Evolutionary conservation across 1,139 yeast species (phyloP).

Genomic region (Geotrichum aggregatum): DNA sequence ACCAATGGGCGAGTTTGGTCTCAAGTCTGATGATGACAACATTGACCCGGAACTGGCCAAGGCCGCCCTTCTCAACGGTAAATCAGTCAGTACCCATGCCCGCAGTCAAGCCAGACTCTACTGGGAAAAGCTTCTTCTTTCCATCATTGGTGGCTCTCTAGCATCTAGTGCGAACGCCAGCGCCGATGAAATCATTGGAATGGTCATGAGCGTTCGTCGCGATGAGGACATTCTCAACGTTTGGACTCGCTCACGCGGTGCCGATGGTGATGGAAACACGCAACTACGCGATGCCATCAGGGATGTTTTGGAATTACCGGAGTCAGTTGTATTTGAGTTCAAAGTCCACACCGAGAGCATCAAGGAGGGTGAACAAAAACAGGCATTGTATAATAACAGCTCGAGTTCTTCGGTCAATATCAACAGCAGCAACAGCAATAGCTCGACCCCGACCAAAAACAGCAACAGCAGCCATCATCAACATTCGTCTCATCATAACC

Average conservation of each 20-base stretch:
- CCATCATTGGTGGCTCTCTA: constrained; percentile 36
- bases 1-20: constrained; percentile 6
- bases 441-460: neutral
- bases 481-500: neutral
- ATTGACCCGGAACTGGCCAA: constrained; percentile 10
- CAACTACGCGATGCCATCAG: constrained; percentile 29
- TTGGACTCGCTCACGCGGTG: constrained; percentile 34
- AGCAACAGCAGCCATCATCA: neutral
- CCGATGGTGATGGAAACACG: constrained; percentile 24
- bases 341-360: constrained; percentile 36
- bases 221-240: constrained; percentile 39
- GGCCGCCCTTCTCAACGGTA: constrained; percentile 12
- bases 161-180: constrained; percentile 26
- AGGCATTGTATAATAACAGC: constrained; percentile 19
- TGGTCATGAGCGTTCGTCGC: constrained; percentile 39
- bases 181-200: constrained; percentile 37
- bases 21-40: constrained; percentile 5
- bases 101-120: constrained; percentile 32
- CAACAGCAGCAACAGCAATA: neutral
- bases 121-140: constrained; percentile 39
- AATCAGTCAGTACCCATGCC: constrained; percentile 23
- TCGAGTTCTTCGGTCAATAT: neutral
- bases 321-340: constrained; percentile 30
- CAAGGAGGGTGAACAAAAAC: constrained; percentile 28
- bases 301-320: constrained; percentile 29